Percentiles rank a stretch among this genome's conserved stretches.
phyloP scores from a whole-genome alignment of 2,329 filamentous ascomycete species.

The Monilinia polystroma region DNA sequence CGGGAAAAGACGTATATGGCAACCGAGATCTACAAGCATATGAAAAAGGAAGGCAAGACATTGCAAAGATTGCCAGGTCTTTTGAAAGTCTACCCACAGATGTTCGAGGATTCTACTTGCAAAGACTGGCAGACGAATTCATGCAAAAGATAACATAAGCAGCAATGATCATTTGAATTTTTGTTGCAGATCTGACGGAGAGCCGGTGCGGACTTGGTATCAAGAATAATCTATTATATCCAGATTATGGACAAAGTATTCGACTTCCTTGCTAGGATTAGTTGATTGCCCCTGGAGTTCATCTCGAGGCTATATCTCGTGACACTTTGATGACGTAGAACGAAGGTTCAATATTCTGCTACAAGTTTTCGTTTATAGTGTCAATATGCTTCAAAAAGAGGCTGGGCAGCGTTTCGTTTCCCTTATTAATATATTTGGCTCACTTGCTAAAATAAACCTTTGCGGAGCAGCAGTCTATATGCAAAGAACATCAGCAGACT shows the following conservation, averaged over 20 bases:
- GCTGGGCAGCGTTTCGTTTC: neutral
- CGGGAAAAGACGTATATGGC: constrained; percentile 80
- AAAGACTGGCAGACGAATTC: constrained; percentile 69
- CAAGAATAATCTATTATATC: neutral
- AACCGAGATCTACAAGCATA: constrained; percentile 84
- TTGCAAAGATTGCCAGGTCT: constrained; percentile 62
- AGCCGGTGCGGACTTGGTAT: neutral
- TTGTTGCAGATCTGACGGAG: neutral
- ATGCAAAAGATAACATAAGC: constrained; percentile 27
- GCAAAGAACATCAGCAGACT: neutral
- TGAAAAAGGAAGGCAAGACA: constrained; percentile 73
- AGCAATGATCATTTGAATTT: too few relatives aligned
- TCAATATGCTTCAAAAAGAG: neutral
- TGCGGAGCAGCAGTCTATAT: neutral
- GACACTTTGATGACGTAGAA: neutral
- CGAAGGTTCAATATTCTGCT: neutral
- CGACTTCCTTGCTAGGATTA: neutral
- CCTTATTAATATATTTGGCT: too few relatives aligned
- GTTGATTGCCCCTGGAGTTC: neutral
- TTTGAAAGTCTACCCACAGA: constrained; percentile 66
- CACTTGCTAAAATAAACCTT: neutral
- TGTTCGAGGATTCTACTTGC: constrained; percentile 72
- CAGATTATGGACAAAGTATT: neutral
- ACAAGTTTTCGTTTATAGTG: neutral
- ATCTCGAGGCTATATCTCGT: neutral